Evolutionary conservation across 768 basidiomycete genomes (phyloP).

Genomic region (Collybiopsis confluens): DNA sequence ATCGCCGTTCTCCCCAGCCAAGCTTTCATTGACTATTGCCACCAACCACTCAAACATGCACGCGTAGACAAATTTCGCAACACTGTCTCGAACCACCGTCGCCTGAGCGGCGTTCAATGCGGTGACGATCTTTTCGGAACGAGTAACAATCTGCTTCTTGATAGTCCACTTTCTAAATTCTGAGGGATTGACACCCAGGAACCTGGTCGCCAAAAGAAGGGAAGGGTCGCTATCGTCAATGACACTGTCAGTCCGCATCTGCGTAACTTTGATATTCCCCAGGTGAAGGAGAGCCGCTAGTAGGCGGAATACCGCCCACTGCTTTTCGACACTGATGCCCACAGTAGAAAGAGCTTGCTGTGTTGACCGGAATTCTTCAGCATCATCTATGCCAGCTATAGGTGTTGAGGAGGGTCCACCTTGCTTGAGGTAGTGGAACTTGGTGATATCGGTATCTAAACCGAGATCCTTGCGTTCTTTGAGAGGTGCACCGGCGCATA

Average conservation of each 20-base stretch:
- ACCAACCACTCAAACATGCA: constrained; percentile 99
- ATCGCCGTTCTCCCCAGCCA: constrained; percentile 93
- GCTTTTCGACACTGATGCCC: constrained; percentile 95
- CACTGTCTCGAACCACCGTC: constrained; percentile 90
- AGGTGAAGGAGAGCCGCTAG: constrained; percentile 92
- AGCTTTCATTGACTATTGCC: constrained; percentile 92
- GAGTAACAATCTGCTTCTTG: constrained; percentile 95
- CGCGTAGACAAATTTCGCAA: constrained; percentile 98
- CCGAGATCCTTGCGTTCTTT: constrained; percentile 96
- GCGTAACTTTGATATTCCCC: constrained; percentile 93
- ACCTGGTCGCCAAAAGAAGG: constrained; percentile 76
- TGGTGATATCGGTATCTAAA: constrained; percentile 76
- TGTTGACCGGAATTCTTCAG: constrained; percentile 89
- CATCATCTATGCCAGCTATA: constrained; percentile 92
- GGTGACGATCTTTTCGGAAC: constrained; percentile 94
- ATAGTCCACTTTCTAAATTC: constrained; percentile 99
- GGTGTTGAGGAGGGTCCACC: constrained; percentile 86
- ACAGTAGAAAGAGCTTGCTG: constrained; percentile 96
- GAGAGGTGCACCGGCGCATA: constrained; percentile 93
- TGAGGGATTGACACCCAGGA: constrained; percentile 82
- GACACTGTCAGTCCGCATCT: constrained; percentile 74
- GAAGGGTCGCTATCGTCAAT: constrained; percentile 82
- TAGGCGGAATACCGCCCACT: constrained; percentile 96
- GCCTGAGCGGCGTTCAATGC: constrained; percentile 83
- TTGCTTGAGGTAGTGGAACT: constrained; percentile 91